phyloP scores from a whole-genome alignment of 2,329 filamentous ascomycete genomes.

The Didymella segeticola region DNA sequence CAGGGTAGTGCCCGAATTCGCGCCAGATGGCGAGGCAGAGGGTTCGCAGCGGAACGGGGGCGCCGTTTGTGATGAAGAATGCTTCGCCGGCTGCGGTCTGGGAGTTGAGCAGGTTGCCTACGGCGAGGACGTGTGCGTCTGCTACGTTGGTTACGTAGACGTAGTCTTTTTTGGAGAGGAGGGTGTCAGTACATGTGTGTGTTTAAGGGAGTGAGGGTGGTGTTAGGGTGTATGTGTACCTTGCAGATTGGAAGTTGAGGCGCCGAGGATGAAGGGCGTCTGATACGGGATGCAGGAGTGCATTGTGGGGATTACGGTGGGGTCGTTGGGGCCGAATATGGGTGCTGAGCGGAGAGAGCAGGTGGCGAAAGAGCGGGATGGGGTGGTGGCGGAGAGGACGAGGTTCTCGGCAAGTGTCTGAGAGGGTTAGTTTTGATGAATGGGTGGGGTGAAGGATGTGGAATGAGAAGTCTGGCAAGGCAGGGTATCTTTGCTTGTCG shows the following conservation, averaged over 20 bases:
- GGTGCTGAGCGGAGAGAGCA: conserved; percentile 82
- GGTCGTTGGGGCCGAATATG: conserved; percentile 91
- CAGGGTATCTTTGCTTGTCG: no score
- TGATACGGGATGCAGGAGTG: conserved; percentile 74
- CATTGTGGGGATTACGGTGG: conserved; percentile 75
- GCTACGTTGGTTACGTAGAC: conserved; percentile 73
- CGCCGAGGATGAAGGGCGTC: conserved; percentile 80
- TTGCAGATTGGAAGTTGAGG: conserved; percentile 69
- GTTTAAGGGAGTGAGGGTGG: no score
- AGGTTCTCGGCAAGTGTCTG: conserved; percentile 80
- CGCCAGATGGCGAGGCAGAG: conserved; percentile 81
- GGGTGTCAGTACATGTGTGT: no score
- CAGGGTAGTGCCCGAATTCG: conserved; percentile 61
- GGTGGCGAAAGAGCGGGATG: conserved; percentile 68
- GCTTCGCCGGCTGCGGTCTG: conserved; percentile 72
- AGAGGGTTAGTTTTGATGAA: neutral
- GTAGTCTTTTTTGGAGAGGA: no score
- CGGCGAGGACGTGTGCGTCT: conserved; percentile 83
- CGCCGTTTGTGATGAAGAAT: conserved; percentile 90
- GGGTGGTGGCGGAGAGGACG: conserved; percentile 75
- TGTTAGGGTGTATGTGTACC: no score
- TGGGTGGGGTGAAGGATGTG: neutral
- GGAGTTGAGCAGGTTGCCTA: conserved; percentile 72
- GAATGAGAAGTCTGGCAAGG: neutral
- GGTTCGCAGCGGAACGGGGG: conserved; percentile 91